phyloP scores from a whole-genome alignment of 805 yeast genomes.

The Naumovozyma dairenensis region DNA sequence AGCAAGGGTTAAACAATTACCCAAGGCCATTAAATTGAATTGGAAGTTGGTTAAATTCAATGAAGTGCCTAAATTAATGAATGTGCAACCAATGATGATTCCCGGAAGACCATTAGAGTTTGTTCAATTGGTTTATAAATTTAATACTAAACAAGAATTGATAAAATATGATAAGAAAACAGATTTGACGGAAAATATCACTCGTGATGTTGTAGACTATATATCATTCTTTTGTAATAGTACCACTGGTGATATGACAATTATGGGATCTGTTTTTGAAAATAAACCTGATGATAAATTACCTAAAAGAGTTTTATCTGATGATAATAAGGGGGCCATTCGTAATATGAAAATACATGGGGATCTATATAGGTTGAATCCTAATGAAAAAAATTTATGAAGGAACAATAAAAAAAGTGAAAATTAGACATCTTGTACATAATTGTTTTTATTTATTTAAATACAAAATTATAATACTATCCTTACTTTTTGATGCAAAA shows the following conservation, averaged over 20 bases:
- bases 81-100: conserved; percentile 57
- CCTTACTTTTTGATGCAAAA: too few species aligned
- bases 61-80: conserved; percentile 59
- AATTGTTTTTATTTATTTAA: too few species aligned
- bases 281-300: conserved; percentile 35
- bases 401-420: neutral
- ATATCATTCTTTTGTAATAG: conserved; percentile 55
- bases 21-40: conserved; percentile 47
- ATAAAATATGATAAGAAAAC: conserved; percentile 38
- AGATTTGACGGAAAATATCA: conserved; percentile 36
- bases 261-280: conserved; percentile 65
- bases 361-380: conserved; percentile 20
- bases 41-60: conserved; percentile 75
- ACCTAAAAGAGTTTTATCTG: conserved; percentile 19
- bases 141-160: conserved; percentile 53
- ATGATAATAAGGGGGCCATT: conserved; percentile 19
- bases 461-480: too few species aligned
- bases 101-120: conserved; percentile 45
- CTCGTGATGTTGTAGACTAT: conserved; percentile 51
- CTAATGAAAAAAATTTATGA: too few species aligned
- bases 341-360: conserved; percentile 26
- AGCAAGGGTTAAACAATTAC: conserved; percentile 44
- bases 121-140: conserved; percentile 52
- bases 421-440: neutral
- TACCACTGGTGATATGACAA: conserved; percentile 41